These are phyloP conservation scores for Cenchrus fungigraminus DNA, from an alignment of 176 grass and related monocot genomes.

Conservation along the genomic window DNA sequence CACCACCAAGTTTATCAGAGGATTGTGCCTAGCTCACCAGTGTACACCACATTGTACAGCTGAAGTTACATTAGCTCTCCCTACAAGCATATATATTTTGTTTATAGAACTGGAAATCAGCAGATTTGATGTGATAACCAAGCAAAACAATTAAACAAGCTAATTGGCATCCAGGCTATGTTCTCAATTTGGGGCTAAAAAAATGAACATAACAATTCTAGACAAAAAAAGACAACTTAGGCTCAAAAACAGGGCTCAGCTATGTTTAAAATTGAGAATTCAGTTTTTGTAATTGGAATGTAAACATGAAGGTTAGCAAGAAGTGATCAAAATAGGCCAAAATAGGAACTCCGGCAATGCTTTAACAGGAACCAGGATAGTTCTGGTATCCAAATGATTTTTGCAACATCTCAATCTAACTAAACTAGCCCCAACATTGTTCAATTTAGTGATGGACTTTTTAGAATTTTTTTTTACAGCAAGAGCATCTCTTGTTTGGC, in stretches of 20 bases:
- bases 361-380: not conserved
- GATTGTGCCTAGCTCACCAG: not conserved
- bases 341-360: not conserved
- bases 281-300: not conserved
- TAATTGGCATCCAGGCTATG: not conserved
- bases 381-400: not conserved
- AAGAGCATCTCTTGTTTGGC: not conserved
- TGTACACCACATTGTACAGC: not conserved
- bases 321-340: not conserved
- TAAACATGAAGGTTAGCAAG: not conserved
- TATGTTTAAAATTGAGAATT: not conserved
- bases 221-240: not conserved
- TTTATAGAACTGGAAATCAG: not conserved
- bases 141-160: not conserved
- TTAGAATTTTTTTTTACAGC: not conserved
- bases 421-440: not conserved
- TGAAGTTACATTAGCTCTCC: not conserved
- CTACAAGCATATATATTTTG: not conserved
- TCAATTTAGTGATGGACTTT: not conserved
- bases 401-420: not conserved
- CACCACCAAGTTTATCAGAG: not conserved
- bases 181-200: not conserved
- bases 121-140: conserved; percentile 24
- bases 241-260: not conserved
- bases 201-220: not conserved